Percentiles rank a stretch among this genome's conserved stretches.
Evolutionary conservation across 441 rosid species (phyloP).

Genomic region (Populus hybrid): DNA sequence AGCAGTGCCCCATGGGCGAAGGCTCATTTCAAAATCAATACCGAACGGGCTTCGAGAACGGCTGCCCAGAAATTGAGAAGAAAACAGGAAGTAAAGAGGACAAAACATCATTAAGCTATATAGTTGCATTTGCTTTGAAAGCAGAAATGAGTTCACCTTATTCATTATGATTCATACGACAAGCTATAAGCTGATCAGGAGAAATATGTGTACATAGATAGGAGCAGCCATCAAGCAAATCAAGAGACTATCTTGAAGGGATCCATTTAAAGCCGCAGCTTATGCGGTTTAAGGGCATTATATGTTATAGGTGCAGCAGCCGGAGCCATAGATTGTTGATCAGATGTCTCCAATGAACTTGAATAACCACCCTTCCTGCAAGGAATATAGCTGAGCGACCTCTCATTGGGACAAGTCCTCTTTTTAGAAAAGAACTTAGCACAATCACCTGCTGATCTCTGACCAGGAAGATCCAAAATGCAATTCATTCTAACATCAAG

Average conservation of each 20-base stretch:
- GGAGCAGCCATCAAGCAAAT: not conserved
- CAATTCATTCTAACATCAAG: conserved; percentile 46
- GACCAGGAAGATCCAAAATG: conserved; percentile 39
- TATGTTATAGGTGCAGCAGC: conserved; percentile 26
- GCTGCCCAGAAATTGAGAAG: too few relatives aligned
- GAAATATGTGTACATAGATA: not conserved
- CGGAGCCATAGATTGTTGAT: not conserved
- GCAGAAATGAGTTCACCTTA: too few relatives aligned
- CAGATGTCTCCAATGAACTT: not conserved
- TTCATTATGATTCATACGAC: too few relatives aligned
- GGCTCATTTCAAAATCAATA: too few relatives aligned
- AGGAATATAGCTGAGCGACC: conserved; percentile 29
- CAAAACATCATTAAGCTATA: too few relatives aligned
- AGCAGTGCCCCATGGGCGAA: too few relatives aligned
- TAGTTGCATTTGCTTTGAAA: too few relatives aligned
- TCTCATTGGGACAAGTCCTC: conserved; percentile 17
- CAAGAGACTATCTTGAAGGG: not conserved
- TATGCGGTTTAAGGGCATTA: conserved; percentile 31
- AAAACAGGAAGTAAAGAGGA: too few relatives aligned
- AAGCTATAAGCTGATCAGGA: too few relatives aligned
- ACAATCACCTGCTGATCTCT: conserved; percentile 32
- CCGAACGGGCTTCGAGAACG: too few relatives aligned
- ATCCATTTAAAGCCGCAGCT: not conserved
- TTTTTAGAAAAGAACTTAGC: conserved; percentile 26
- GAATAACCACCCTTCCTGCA: conserved; percentile 22